Conservation (phyloP, 805 yeast genomes). For the Aciculoconidium aculeatum region DNA sequence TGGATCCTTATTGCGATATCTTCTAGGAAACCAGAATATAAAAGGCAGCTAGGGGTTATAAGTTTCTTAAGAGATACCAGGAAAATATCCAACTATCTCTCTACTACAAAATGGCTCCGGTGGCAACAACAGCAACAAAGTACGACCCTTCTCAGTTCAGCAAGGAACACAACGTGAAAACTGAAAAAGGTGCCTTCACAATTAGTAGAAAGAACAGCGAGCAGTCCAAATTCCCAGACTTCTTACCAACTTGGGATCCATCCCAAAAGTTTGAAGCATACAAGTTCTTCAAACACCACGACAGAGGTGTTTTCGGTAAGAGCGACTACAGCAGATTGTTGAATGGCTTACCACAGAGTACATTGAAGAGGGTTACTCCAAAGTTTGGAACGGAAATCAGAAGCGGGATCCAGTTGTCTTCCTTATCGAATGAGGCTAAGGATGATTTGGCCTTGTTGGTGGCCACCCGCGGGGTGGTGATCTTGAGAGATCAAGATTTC, state of each 20-base stretch:
- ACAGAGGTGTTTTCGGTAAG: conserved; percentile 24
- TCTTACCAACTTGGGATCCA: conserved; percentile 32
- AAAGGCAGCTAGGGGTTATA: neutral
- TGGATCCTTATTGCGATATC: conserved; percentile 1
- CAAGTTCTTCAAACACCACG: conserved; percentile 20
- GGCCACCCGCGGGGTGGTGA: conserved; percentile 31
- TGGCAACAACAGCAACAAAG: conserved; percentile 12
- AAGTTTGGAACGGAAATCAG: conserved; percentile 26
- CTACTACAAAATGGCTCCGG: conserved; percentile 7
- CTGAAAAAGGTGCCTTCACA: conserved; percentile 21
- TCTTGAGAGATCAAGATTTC: conserved; percentile 29
- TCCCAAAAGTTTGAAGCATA: conserved; percentile 23
- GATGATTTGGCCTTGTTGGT: conserved; percentile 28
- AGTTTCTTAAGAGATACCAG: neutral
- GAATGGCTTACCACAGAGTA: conserved; percentile 10
- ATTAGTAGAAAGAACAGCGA: conserved; percentile 19
- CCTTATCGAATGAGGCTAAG: conserved; percentile 20
- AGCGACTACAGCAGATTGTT: conserved; percentile 16
- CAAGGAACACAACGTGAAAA: conserved; percentile 14
- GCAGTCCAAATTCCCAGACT: conserved; percentile 21
- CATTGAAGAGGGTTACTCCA: conserved; percentile 21
- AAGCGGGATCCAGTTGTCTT: conserved; percentile 24
- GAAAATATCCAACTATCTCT: neutral
- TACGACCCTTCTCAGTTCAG: conserved; percentile 22
- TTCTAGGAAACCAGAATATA: conserved; percentile 1